Evolutionary conservation across 768 basidiomycete genomes (phyloP).

Genomic region (Lactarius hengduanensis): DNA sequence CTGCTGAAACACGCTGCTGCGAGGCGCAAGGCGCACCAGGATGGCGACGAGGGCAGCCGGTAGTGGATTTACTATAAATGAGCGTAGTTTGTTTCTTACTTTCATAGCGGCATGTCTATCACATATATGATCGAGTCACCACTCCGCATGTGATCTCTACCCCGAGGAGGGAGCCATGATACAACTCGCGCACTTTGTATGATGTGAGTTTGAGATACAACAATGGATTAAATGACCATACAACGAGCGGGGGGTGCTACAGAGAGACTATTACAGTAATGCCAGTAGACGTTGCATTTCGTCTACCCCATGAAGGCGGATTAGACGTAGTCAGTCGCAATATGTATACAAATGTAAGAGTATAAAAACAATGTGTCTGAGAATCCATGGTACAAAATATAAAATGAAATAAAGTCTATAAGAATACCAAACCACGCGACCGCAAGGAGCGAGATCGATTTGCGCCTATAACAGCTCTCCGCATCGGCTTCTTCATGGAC

Average conservation of each 20-base stretch:
- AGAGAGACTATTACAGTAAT: background rate
- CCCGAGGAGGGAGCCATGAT: too few species aligned
- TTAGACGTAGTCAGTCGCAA: too few species aligned
- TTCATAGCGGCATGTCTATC: background rate
- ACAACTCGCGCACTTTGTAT: too few species aligned
- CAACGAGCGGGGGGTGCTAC: background rate
- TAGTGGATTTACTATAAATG: background rate
- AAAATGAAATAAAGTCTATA: too few species aligned
- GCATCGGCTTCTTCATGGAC: too few species aligned
- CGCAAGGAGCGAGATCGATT: too few species aligned
- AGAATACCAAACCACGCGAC: too few species aligned
- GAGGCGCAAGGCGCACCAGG: conserved; percentile 39
- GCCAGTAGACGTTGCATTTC: background rate
- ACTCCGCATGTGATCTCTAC: background rate
- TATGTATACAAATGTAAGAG: background rate
- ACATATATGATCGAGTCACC: background rate
- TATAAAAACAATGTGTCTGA: background rate
- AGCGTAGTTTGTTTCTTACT: too few species aligned
- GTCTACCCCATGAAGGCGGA: background rate
- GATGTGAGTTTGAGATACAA: background rate
- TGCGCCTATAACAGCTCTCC: too few species aligned
- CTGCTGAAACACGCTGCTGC: conserved; percentile 64
- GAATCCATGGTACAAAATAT: background rate
- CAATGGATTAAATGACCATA: background rate
- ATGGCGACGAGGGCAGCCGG: background rate